These are phyloP conservation scores for Suhomyces pyralidae DNA, from an alignment of 805 yeast genomes.

Conservation along the genomic window DNA sequence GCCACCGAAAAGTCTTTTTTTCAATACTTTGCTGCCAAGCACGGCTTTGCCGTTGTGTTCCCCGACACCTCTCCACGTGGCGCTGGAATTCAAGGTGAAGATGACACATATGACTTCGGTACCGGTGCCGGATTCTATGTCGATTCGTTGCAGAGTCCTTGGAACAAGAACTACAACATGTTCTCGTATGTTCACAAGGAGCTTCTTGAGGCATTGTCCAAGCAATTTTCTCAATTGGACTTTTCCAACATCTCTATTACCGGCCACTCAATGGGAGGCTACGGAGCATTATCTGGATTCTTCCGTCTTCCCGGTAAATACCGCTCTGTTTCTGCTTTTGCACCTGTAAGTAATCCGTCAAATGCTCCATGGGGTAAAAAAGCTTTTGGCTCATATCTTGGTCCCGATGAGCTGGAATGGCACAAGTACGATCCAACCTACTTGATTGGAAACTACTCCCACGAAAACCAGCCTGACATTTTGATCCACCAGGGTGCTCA, in stretches of 20 bases:
- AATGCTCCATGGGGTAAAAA: slow-evolving; percentile 85
- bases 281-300: slow-evolving; percentile 74
- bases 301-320: slow-evolving; percentile 69
- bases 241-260: slow-evolving; percentile 66
- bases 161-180: slow-evolving; percentile 77
- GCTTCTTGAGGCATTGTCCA: slow-evolving; percentile 52
- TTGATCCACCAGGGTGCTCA: slow-evolving; percentile 79
- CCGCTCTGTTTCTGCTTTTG: slow-evolving; percentile 81
- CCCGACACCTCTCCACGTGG: slow-evolving; percentile 98
- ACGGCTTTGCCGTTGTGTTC: slow-evolving; percentile 83
- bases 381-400: slow-evolving; percentile 77
- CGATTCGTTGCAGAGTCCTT: slow-evolving; percentile 75
- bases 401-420: slow-evolving; percentile 62
- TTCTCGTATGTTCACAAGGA: slow-evolving; percentile 78
- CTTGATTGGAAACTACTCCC: slow-evolving; percentile 53
- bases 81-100: slow-evolving; percentile 70
- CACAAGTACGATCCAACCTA: slow-evolving; percentile 78
- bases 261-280: slow-evolving; percentile 99
- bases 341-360: slow-evolving; percentile 84
- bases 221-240: slow-evolving; percentile 50
- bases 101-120: slow-evolving; percentile 87
- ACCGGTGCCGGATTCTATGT: slow-evolving; percentile 94
- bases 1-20: slow-evolving; percentile 91
- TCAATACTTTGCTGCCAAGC: slow-evolving; percentile 73
- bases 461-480: slow-evolving; percentile 49